phyloP scores from a whole-genome alignment of 2,329 filamentous ascomycete species.

The Stachybotrys echinatus region DNA sequence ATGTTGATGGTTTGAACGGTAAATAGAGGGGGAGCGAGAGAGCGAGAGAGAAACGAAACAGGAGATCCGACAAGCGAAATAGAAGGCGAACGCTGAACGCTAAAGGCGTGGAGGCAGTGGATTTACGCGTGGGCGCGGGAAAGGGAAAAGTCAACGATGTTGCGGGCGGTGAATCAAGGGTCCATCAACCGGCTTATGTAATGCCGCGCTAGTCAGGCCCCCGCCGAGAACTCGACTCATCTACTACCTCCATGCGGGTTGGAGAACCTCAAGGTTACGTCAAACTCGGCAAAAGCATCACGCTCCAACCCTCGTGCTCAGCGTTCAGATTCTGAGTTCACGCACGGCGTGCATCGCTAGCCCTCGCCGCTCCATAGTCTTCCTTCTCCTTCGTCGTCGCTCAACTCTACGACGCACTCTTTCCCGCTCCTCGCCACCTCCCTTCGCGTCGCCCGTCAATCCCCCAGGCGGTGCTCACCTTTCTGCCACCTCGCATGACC shows the following conservation, averaged over 20 bases:
- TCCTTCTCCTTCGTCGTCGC: too few relatives aligned
- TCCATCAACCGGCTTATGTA: background rate
- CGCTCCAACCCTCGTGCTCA: background rate
- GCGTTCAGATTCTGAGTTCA: background rate
- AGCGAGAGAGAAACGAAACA: conserved; percentile 8
- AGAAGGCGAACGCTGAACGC: too few relatives aligned
- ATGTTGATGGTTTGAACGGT: conserved; percentile 15
- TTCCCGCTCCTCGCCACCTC: too few relatives aligned
- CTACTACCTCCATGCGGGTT: too few relatives aligned
- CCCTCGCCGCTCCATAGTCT: too few relatives aligned
- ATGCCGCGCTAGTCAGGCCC: background rate
- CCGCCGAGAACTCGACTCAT: too few relatives aligned
- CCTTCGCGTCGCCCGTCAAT: background rate
- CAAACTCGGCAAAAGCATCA: conserved; percentile 8
- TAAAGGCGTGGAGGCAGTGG: background rate
- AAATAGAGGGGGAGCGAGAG: conserved; percentile 4
- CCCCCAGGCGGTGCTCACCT: conserved; percentile 2
- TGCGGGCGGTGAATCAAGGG: background rate
- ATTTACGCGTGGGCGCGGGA: background rate
- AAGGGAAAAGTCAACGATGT: background rate
- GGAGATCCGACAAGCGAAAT: conserved; percentile 4
- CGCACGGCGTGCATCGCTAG: too few relatives aligned
- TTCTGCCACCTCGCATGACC: conserved; percentile 13
- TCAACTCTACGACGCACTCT: too few relatives aligned
- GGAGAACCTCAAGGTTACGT: conserved; percentile 10